A percentile compares a stretch with the other conserved stretches of the same genome.
phyloP scores from a whole-genome alignment of 2,329 filamentous ascomycete species.

The Xylaria polymorpha region DNA sequence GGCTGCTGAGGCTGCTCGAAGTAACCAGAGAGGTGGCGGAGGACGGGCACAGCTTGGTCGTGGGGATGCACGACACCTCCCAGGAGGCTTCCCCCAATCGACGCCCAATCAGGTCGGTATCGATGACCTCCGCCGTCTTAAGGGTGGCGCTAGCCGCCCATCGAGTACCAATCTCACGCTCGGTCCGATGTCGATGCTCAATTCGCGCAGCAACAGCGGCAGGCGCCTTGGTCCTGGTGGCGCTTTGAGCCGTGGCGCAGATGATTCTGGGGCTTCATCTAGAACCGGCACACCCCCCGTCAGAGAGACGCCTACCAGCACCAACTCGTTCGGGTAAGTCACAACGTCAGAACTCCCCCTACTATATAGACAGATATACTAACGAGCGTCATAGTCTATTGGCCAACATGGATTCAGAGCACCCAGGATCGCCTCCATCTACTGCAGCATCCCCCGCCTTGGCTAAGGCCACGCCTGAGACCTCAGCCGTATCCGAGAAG shows the following conservation, averaged over 20 bases:
- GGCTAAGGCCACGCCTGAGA: slow-evolving; percentile 70
- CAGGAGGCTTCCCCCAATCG: slow-evolving; percentile 75
- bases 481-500: slow-evolving; percentile 59
- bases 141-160: slow-evolving; percentile 68
- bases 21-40: slow-evolving; percentile 73
- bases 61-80: slow-evolving; percentile 88
- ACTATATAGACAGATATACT: slow-evolving; percentile 39
- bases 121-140: slow-evolving; percentile 90
- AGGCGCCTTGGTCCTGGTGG: slow-evolving; percentile 81
- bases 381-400: slow-evolving; percentile 60
- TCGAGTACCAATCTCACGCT: slow-evolving; percentile 74
- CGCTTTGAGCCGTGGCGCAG: slow-evolving; percentile 76
- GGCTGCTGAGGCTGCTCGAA: slow-evolving; percentile 76
- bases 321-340: slow-evolving; percentile 93
- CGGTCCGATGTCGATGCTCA: slow-evolving; percentile 88
- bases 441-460: slow-evolving; percentile 73
- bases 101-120: slow-evolving; percentile 88
- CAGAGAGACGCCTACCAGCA: slow-evolving; percentile 69
- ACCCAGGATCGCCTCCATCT: slow-evolving; percentile 76
- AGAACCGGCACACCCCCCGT: slow-evolving; percentile 88
- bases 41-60: slow-evolving; percentile 81
- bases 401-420: slow-evolving; percentile 68
- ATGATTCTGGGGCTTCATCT: slow-evolving; percentile 89
- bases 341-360: background rate
- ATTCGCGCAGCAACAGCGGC: slow-evolving; percentile 90